Evolutionary conservation across 805 yeast genomes (phyloP), one percentile per base, ranked within the genome.

Genomic region (Pichia kluyveri): DNA sequence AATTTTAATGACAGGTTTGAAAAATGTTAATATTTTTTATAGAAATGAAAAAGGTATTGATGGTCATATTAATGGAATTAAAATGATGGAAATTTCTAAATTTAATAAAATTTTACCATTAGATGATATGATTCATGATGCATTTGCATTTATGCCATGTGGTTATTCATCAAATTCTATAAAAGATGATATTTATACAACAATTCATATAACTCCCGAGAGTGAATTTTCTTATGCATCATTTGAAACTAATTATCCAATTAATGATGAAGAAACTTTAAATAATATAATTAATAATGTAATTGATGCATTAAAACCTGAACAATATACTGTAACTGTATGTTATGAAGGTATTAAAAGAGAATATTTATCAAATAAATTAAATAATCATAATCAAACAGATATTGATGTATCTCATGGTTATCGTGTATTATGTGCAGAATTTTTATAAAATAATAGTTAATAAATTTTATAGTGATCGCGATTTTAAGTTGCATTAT

Each of bases 171-270:
- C 96, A 41, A 91, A 91, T 65, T 82, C 95, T 18, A 63, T 84
- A 41, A 71, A 78, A 41, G 76, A 72, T 40, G 73, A 76, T 56
- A 79, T 79, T 60, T 66, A 73, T 56, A 84, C 82, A 63, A 91
- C 97, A 9, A 71, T 90, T 50, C 98, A 93, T 62, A 86, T 93
- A 40, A 93, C 99, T 0, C 98, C 98, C 0, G 98, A 93, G 62
- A 63, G 72, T 23, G 96, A 91, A 37, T 91, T 95, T 88, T 87
- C 96, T 6, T 91, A 91, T 66, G 98, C 98, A 5, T 86, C 96
- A 10, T 93, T 93, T 65, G 98, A 93, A 63, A 81, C 96, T 19
- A 91, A 87, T 63, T 36, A 30, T 17, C 12, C 10, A 11, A 42
- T 42, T 9, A 26, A 19, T 6, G 12, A 23, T 9, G 27, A 26